Conservation (phyloP, 2,329 filamentous ascomycete species). For the Trichoderma sp. region DNA sequence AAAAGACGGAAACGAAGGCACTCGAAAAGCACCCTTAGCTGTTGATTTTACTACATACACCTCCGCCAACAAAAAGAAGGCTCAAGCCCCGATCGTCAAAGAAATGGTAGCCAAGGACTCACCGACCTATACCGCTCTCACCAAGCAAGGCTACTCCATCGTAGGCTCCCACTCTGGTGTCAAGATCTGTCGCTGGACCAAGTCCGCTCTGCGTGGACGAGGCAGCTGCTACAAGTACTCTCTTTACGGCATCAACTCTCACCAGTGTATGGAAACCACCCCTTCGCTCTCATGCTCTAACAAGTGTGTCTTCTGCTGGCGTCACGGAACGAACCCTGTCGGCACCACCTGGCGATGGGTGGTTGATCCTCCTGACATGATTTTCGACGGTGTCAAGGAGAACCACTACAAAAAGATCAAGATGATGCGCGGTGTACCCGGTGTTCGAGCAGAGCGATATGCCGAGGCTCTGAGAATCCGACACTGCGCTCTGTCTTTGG, state of each 20-base stretch:
- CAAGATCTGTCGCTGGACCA: conserved; percentile 98
- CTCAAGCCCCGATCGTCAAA: conserved; percentile 58
- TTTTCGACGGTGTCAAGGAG: conserved; percentile 87
- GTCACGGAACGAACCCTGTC: conserved; percentile 95
- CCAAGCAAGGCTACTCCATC: conserved; percentile 95
- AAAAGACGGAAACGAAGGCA: conserved; percentile 33
- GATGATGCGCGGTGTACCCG: conserved; percentile 91
- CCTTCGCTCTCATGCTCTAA: conserved; percentile 95
- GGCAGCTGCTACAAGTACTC: conserved; percentile 98
- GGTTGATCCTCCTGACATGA: conserved; percentile 84
- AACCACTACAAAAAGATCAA: conserved; percentile 98
- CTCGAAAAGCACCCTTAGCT: conserved; percentile 58
- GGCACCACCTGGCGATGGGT: conserved; percentile 97
- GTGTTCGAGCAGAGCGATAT: conserved; percentile 88
- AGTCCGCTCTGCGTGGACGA: conserved; percentile 88
- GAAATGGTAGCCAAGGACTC: conserved; percentile 94
- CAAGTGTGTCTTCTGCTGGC: conserved; percentile 99
- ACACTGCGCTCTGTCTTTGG: conserved; percentile 88
- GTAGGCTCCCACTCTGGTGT: conserved; percentile 94
- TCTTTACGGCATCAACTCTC: conserved; percentile 94
- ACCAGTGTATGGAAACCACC: conserved; percentile 98
- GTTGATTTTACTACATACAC: conserved; percentile 83
- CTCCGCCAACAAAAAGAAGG: conserved; percentile 49
- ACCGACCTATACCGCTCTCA: conserved; percentile 84
- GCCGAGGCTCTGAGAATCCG: conserved; percentile 90